These are phyloP conservation scores for Agrostemma githago DNA, from an alignment of 148 eudicot species.

Conservation along the genomic window DNA sequence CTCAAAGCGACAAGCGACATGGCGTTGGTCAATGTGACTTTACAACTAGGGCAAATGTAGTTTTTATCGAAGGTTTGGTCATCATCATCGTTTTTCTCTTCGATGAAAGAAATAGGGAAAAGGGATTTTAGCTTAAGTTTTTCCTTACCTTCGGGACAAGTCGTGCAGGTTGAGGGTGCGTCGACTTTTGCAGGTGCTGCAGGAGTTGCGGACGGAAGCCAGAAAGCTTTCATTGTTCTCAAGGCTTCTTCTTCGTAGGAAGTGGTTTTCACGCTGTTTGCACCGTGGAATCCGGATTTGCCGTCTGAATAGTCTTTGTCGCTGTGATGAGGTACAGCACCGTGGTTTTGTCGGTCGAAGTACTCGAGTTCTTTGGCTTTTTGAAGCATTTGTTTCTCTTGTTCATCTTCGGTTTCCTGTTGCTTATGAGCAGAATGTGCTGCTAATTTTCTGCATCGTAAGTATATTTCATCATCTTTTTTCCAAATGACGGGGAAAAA, in stretches of 20 bases:
- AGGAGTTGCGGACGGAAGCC: slow-evolving; percentile 99
- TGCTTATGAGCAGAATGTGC: slow-evolving; percentile 72
- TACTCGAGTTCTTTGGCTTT: slow-evolving; percentile 89
- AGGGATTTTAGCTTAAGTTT: slow-evolving; percentile 73
- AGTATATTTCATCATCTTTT: background rate
- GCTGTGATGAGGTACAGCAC: slow-evolving; percentile 84
- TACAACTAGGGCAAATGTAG: slow-evolving; percentile 89
- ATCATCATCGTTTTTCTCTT: slow-evolving; percentile 36
- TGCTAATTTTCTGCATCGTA: slow-evolving; percentile 51
- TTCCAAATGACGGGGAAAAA: too few relatives aligned
- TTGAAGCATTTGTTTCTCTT: slow-evolving; percentile 63
- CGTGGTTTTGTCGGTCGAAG: slow-evolving; percentile 93
- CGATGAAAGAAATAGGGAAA: slow-evolving; percentile 63
- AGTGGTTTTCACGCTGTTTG: slow-evolving; percentile 88
- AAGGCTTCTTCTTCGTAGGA: slow-evolving; percentile 93
- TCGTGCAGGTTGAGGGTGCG: slow-evolving; percentile 61
- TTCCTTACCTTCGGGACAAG: slow-evolving; percentile 86
- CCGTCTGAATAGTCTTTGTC: slow-evolving; percentile 59
- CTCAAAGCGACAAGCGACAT: slow-evolving; percentile 64
- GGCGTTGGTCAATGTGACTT: slow-evolving; percentile 80
- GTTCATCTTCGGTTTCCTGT: slow-evolving; percentile 79
- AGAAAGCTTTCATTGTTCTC: slow-evolving; percentile 90
- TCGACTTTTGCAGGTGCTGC: slow-evolving; percentile 70
- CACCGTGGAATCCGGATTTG: slow-evolving; percentile 93
- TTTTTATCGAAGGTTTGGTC: slow-evolving; percentile 45